Evolutionary conservation across 345 rosid genomes (phyloP), one percentile per base, ranked within the genome.

Genomic region (Nephelium lappaceum): DNA sequence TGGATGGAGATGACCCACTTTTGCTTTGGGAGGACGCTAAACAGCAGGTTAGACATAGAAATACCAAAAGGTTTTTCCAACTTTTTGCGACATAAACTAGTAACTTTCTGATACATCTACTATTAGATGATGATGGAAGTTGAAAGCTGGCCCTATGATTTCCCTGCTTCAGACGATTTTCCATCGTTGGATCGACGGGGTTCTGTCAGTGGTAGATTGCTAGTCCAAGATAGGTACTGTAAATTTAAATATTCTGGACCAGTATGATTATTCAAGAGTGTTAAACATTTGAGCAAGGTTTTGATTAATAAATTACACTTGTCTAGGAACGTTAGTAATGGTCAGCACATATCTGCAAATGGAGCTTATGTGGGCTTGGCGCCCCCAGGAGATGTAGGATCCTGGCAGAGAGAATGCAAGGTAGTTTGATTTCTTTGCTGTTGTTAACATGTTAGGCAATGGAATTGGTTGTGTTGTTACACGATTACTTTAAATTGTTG

Each of bases 341-440:
- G 64, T 60, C 27, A 78, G 21, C 21, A 39, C 53, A 81, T 87
- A 53, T 69, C 89, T 10, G 94, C 90, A 57, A 76, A 74, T 43
- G 93, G 86, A 4, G 93, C 97, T 58, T 89, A 90, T 66, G 92
- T 96, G 18, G 99, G 99, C 6, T 85, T 96, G 74, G 97, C 97
- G 11, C 81, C 83, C 3, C 95, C 95, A 21, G 99, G 99, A 84
- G 94, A 92, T 25, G 83, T 72, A 65, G 99, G 98, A 72, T 92
- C 98, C 11, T 95, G 98, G 99, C 99, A 95, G 85, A 88, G 70
- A 74, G 99, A 93, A 87, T 81, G 83, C 89, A 95, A 92, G 93
- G 98, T 91, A 80, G 19, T 72, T 61, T 36, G 36, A 24, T 15
- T 21, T 36, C 38, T 5, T 61, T 11, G 19, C 6, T 15, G 25